These are phyloP conservation scores for Boletus pseudopeckii DNA, from an alignment of 768 basidiomycete genomes.

Conservation along the genomic window DNA sequence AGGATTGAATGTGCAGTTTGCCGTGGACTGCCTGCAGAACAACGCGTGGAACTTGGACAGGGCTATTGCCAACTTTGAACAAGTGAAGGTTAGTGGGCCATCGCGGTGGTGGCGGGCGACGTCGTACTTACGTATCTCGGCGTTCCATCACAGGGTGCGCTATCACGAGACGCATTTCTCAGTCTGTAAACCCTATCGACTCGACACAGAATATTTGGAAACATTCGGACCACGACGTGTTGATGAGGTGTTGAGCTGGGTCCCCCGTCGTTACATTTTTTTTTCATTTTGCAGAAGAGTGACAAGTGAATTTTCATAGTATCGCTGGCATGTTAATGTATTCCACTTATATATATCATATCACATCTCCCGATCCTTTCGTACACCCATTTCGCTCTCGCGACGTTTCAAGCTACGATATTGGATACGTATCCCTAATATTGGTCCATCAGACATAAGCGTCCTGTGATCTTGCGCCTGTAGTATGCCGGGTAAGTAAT, in stretches of 20 bases:
- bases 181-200: slow-evolving; percentile 27
- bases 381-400: slow-evolving; percentile 17
- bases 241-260: neutral
- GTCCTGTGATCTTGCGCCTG: slow-evolving; percentile 1
- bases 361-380: slow-evolving; percentile 21
- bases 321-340: slow-evolving; percentile 21
- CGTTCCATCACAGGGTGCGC: slow-evolving; percentile 37
- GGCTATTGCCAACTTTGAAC: slow-evolving; percentile 82
- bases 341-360: slow-evolving; percentile 25
- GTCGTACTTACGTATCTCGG: slow-evolving; percentile 26
- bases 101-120: neutral
- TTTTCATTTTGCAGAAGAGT: neutral
- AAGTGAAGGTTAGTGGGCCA: slow-evolving; percentile 66
- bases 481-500: neutral
- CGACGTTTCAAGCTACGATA: slow-evolving; percentile 14
- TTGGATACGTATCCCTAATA: slow-evolving; percentile 22
- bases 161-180: slow-evolving; percentile 52
- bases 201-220: slow-evolving; percentile 12
- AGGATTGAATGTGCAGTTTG: slow-evolving; percentile 72
- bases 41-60: slow-evolving; percentile 82
- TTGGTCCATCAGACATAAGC: slow-evolving; percentile 20
- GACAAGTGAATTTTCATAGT: neutral
- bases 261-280: neutral
- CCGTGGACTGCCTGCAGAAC: slow-evolving; percentile 79
- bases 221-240: neutral